These are phyloP conservation scores for Penicillium hesseltinei DNA, from an alignment of 2,329 filamentous ascomycete species.

Conservation along the genomic window DNA sequence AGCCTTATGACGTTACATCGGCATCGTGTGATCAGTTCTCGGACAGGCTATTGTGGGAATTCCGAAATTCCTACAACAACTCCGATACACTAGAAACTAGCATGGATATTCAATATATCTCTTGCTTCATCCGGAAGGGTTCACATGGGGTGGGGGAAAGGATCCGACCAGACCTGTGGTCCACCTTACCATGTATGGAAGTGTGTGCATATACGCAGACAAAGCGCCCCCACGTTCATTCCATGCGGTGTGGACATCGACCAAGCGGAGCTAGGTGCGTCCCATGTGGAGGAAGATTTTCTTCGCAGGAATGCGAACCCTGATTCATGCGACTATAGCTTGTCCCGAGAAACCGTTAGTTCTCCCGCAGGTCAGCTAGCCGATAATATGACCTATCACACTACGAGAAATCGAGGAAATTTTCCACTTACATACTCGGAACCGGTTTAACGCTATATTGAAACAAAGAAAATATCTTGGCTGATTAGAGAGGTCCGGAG, in stretches of 20 bases:
- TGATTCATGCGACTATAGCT: not conserved
- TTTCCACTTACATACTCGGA: not conserved
- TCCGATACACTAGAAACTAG: too few relatives aligned
- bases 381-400: not conserved
- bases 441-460: not conserved
- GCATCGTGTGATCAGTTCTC: not conserved
- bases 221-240: not conserved
- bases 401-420: not conserved
- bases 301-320: not conserved
- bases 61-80: not conserved
- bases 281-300: not conserved
- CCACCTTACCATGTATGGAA: not conserved
- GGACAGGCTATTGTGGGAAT: too few relatives aligned
- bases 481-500: not conserved
- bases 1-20: not conserved
- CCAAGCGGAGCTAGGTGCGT: not conserved
- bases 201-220: not conserved
- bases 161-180: not conserved
- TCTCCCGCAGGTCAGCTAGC: not conserved
- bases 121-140: not conserved
- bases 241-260: not conserved
- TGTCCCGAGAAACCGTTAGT: not conserved
- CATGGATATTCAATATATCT: not conserved
- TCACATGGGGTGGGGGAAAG: not conserved
- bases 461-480: not conserved